phyloP scores from a whole-genome alignment of 768 basidiomycete species.

The Trametes gibbosa region DNA sequence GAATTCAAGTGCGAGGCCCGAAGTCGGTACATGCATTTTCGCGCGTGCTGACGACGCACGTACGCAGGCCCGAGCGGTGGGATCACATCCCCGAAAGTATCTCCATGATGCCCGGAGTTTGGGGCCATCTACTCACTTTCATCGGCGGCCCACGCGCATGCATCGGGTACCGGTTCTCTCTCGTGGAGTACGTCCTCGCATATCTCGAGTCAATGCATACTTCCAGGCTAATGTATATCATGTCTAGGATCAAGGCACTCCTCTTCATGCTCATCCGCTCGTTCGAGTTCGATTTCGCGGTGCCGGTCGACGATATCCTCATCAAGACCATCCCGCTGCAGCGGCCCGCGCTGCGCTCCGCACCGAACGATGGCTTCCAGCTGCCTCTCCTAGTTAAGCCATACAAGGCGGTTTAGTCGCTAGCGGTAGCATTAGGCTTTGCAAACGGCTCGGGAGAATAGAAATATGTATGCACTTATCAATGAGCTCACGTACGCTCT shows the following conservation, averaged over 20 bases:
- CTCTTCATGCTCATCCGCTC: slow-evolving; percentile 31
- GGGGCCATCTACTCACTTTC: slow-evolving; percentile 60
- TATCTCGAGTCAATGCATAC: neutral
- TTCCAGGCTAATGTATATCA: too few relatives aligned
- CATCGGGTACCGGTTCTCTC: slow-evolving; percentile 64
- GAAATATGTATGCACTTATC: too few relatives aligned
- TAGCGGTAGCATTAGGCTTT: neutral
- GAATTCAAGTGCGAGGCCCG: slow-evolving; percentile 43
- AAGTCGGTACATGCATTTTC: neutral
- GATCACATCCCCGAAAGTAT: slow-evolving; percentile 42
- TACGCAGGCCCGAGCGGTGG: slow-evolving; percentile 64
- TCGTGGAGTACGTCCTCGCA: slow-evolving; percentile 44
- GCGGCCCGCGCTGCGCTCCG: slow-evolving; percentile 18
- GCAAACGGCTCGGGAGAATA: too few relatives aligned
- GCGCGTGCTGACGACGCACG: neutral
- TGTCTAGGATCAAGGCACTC: slow-evolving; percentile 30
- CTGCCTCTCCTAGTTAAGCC: slow-evolving; percentile 23
- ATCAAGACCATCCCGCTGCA: slow-evolving; percentile 18
- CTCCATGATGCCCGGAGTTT: slow-evolving; percentile 53
- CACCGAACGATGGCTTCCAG: slow-evolving; percentile 16
- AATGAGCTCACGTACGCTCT: too few relatives aligned
- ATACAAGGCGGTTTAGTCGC: neutral
- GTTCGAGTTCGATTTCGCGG: slow-evolving; percentile 31
- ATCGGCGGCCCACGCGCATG: slow-evolving; percentile 63
- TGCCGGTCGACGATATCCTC: slow-evolving; percentile 21